These are phyloP conservation scores for Cladobotryum protrusum DNA, from an alignment of 2,329 filamentous ascomycete species.

Conservation along the genomic window DNA sequence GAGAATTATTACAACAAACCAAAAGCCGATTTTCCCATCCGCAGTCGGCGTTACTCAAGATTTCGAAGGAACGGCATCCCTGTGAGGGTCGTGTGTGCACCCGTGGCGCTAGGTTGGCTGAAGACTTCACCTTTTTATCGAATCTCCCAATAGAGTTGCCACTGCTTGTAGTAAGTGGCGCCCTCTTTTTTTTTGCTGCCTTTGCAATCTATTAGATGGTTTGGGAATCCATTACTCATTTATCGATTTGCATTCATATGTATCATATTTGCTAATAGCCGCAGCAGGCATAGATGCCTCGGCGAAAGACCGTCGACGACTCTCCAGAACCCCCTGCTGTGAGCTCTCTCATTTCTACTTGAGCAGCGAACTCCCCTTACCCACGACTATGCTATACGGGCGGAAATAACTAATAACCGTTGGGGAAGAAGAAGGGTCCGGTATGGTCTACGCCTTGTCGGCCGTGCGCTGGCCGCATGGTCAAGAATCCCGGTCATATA, in stretches of 20 bases:
- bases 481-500: slow-evolving; percentile 12
- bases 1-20: too few relatives aligned
- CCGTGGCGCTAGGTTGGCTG: slow-evolving; percentile 1
- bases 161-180: background rate
- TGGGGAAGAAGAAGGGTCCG: slow-evolving; percentile 8
- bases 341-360: background rate
- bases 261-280: background rate
- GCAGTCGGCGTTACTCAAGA: slow-evolving; percentile 1
- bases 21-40: background rate
- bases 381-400: background rate
- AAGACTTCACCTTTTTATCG: background rate
- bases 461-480: slow-evolving; percentile 12
- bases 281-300: slow-evolving; percentile 8
- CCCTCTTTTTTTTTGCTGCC: too few relatives aligned
- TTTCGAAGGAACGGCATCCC: slow-evolving; percentile 1
- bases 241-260: background rate
- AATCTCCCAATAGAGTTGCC: background rate
- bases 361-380: background rate
- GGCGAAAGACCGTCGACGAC: slow-evolving; percentile 1
- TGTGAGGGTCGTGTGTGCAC: background rate
- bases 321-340: slow-evolving; percentile 8
- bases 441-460: slow-evolving; percentile 12
- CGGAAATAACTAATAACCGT: background rate
- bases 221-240: too few relatives aligned
- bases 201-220: too few relatives aligned